Base-by-base conservation (phyloP, 202 grass and related monocot genomes). In the Bolboschoenoplectus hybrid region DNA sequence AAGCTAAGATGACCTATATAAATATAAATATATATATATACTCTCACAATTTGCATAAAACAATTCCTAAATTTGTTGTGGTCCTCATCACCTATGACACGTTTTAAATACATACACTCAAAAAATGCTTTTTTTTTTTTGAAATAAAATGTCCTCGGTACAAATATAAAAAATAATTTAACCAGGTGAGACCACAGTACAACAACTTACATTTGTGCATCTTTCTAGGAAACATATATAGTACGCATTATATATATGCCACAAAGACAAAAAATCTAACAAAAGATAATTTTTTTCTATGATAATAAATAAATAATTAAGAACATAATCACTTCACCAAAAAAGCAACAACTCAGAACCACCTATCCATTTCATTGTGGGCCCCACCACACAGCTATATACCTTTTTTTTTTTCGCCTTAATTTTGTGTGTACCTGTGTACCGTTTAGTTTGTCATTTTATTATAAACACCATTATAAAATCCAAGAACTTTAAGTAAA, bases 61-160 rank as follows among this genome's bases (percentile, higher is more conserved):
- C 3, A 8, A 41, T 78, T 5, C 17, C 61, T 63, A 61, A 16
- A 67, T 13, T 56, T n/a, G 9, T 40, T 40, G 74, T 78, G 34
- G 74, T 78, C 74, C 50, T 77, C 12, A 79, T 79, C 26, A 76
- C 35, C 75, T 58, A n/a, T 39, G 35, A 40, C 75, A 79, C 52
- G 75, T 79, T 79, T 79, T 40, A n/a, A 57, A 57, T 56, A 56
- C 50, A 39, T 57, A 3, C 51, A 56, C 6, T 5, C 9, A n/a
- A 57, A 40, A 38, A 7, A 17, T 14, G 17, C 1, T 69, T 69
- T 26, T 2, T 53, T 52, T 39, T 17, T 39, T 38, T 53, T 57
- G 47, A 57, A 40, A 78, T 57, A n/a, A 77, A 77, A 57, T 57
- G 0, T 8, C 39, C 32, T 57, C 2, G 32, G 14, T 57, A 38